Conservation (phyloP, 305 asterid genomes). For the Fraxinus paxiana region DNA sequence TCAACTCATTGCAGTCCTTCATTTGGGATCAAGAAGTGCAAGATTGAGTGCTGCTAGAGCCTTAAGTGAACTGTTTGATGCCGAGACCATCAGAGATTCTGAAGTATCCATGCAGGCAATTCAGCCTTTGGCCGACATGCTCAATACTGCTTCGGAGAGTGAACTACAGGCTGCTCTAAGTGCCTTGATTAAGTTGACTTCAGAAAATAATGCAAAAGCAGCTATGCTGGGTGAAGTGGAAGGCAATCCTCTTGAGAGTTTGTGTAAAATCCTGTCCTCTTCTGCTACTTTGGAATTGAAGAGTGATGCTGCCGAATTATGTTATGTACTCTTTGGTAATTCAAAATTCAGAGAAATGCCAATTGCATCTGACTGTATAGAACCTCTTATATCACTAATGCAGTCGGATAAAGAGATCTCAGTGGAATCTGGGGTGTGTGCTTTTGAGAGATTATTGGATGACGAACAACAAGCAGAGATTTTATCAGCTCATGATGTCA, state of each 20-base stretch:
- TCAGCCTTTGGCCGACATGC: constrained; percentile 80
- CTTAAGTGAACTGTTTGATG: constrained; percentile 60
- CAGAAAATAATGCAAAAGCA: constrained; percentile 49
- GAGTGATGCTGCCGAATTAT: constrained; percentile 67
- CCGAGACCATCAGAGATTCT: constrained; percentile 57
- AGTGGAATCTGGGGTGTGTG: constrained; percentile 71
- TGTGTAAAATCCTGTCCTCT: constrained; percentile 53
- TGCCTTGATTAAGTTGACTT: constrained; percentile 67
- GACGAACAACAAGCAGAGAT: constrained; percentile 65
- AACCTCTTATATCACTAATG: constrained; percentile 64
- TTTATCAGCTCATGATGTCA: constrained; percentile 56
- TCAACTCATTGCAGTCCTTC: constrained; percentile 90
- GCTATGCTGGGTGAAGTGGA: constrained; percentile 62
- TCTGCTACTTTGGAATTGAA: constrained; percentile 54
- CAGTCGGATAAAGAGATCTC: constrained; percentile 59
- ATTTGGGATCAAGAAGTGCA: constrained; percentile 78
- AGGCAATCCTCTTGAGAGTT: constrained; percentile 60
- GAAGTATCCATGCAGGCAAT: constrained; percentile 72
- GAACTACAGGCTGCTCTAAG: constrained; percentile 70
- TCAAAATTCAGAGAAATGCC: constrained; percentile 52
- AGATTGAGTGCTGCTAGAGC: constrained; percentile 79
- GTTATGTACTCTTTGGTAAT: constrained; percentile 56
- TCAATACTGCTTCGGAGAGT: constrained; percentile 45
- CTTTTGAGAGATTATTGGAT: constrained; percentile 73
- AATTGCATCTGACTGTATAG: constrained; percentile 55